Conservation (phyloP, 2,329 filamentous ascomycete genomes). For the Ampelomyces quisqualis region DNA sequence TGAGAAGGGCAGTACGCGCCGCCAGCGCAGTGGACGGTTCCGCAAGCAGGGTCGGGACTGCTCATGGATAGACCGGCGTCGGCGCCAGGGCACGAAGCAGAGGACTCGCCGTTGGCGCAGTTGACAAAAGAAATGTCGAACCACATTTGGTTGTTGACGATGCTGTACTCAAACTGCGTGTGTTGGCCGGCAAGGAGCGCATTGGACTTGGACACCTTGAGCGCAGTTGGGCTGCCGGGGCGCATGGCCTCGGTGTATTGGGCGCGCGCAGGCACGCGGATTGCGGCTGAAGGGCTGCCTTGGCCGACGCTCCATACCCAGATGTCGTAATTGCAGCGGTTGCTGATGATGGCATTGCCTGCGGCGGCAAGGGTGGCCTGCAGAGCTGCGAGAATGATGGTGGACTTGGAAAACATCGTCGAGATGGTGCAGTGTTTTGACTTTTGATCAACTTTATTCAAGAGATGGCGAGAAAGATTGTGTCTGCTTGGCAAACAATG, state of each 20-base stretch:
- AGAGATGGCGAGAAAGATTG: neutral
- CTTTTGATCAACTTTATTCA: neutral
- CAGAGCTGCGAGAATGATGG: constrained; percentile 17
- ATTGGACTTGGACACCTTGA: constrained; percentile 31
- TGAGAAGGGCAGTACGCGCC: constrained; percentile 29
- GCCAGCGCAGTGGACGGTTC: constrained; percentile 13
- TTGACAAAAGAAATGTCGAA: constrained; percentile 35
- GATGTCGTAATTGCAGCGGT: constrained; percentile 30
- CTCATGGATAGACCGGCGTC: constrained; percentile 24
- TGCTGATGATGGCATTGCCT: constrained; percentile 27
- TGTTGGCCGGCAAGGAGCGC: constrained; percentile 20
- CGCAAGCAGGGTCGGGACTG: constrained; percentile 14
- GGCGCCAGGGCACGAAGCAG: constrained; percentile 24
- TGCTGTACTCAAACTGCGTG: constrained; percentile 33
- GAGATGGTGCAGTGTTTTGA: neutral
- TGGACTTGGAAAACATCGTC: constrained; percentile 22
- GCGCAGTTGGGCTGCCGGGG: constrained; percentile 13
- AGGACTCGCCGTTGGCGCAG: constrained; percentile 25
- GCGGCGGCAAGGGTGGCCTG: constrained; percentile 21
- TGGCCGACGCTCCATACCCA: constrained; percentile 28
- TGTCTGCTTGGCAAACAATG: neutral
- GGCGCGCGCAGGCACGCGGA: constrained; percentile 19
- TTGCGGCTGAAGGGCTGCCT: constrained; percentile 6
- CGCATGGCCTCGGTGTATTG: constrained; percentile 23
- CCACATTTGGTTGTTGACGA: constrained; percentile 20